phyloP scores from a whole-genome alignment of 495 filamentous ascomycete genomes.

The Lentithecium fluviatile region DNA sequence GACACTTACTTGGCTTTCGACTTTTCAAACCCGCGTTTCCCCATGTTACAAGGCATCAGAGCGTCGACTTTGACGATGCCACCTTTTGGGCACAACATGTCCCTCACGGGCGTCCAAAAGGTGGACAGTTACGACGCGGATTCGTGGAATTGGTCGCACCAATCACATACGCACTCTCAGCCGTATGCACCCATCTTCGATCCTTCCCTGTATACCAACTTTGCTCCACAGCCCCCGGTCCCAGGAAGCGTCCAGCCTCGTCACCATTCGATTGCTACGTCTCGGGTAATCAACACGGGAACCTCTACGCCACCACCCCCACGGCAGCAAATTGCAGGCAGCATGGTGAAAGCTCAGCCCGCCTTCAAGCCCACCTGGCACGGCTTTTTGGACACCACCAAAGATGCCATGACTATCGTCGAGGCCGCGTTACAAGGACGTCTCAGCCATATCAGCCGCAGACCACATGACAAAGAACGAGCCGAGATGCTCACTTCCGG shows the following conservation, averaged over 20 bases:
- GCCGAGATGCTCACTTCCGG: slow-evolving; percentile 72
- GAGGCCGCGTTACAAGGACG: slow-evolving; percentile 60
- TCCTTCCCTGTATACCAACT: slow-evolving; percentile 14
- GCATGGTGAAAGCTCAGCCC: slow-evolving; percentile 29
- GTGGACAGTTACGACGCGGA: slow-evolving; percentile 30
- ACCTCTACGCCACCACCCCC: slow-evolving; percentile 19
- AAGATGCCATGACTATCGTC: slow-evolving; percentile 34
- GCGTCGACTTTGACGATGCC: slow-evolving; percentile 30
- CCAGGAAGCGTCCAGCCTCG: slow-evolving; percentile 10
- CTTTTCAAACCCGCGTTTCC: slow-evolving; percentile 1
- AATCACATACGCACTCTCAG: slow-evolving; percentile 3
- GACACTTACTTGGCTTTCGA: too few relatives aligned
- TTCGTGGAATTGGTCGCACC: slow-evolving; percentile 18
- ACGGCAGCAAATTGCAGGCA: slow-evolving; percentile 10
- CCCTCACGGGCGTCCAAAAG: slow-evolving; percentile 25
- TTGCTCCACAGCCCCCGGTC: background rate
- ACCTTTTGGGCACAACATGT: slow-evolving; percentile 27
- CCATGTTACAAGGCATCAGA: slow-evolving; percentile 28
- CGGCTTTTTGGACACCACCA: slow-evolving; percentile 32
- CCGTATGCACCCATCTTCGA: slow-evolving; percentile 15
- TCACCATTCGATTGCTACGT: slow-evolving; percentile 24
- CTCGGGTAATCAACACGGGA: background rate
- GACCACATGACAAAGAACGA: slow-evolving; percentile 83
- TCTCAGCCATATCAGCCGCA: slow-evolving; percentile 70
- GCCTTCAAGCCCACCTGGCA: slow-evolving; percentile 33